A percentile compares a stretch with the other conserved stretches of the same genome.
Conservation (phyloP, 2,329 filamentous ascomycete genomes). For the Fusarium hainanense region DNA sequence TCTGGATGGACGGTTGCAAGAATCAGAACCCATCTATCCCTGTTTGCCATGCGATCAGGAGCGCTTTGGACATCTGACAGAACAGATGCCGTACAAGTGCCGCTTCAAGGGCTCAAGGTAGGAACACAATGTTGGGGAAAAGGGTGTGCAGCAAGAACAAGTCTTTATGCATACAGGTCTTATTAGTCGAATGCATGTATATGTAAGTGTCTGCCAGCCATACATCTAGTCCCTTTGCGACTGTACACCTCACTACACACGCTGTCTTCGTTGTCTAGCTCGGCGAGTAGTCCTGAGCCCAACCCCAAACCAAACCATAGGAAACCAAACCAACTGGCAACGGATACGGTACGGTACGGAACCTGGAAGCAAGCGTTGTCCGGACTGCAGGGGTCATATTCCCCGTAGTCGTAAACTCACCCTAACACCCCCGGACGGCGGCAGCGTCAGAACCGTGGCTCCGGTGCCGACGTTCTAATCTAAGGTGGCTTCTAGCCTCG, state of each 20-base stretch:
- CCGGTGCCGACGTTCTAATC: constrained; percentile 41
- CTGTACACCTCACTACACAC: constrained; percentile 7
- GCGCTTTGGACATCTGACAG: constrained; percentile 13
- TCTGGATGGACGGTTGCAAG: constrained; percentile 17
- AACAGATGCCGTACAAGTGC: constrained; percentile 39
- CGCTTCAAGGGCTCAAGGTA: constrained; percentile 10
- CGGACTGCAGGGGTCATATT: constrained; percentile 38
- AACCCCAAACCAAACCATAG: neutral
- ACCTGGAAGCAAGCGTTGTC: constrained; percentile 14
- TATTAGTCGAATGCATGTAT: neutral
- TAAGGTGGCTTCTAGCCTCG: neutral
- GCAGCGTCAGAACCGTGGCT: constrained; percentile 46
- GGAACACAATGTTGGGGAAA: neutral
- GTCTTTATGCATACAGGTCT: neutral
- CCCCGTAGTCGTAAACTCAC: constrained; percentile 28
- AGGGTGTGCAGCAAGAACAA: neutral
- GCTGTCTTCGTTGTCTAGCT: constrained; percentile 5
- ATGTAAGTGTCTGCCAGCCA: neutral
- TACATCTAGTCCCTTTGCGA: neutral
- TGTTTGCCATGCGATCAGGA: constrained; percentile 36
- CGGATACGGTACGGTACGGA: neutral
- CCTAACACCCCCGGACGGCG: constrained; percentile 30
- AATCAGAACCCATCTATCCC: constrained; percentile 21
- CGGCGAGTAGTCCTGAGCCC: neutral
- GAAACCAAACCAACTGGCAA: constrained; percentile 28